Conservation (phyloP, 2,329 filamentous ascomycete species). For the Penicillium sp. region DNA sequence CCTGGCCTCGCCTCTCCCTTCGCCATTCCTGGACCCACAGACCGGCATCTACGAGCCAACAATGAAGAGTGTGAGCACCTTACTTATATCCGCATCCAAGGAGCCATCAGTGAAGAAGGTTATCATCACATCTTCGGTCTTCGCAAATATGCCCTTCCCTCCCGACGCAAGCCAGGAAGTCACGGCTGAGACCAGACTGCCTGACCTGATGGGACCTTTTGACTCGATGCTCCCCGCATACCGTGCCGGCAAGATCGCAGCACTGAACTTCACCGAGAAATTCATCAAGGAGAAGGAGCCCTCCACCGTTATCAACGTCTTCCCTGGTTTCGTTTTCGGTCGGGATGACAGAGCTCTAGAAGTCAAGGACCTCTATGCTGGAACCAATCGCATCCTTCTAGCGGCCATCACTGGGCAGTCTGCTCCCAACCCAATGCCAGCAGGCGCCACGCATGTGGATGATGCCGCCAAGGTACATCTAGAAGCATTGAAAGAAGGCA, state of each 20-base stretch:
- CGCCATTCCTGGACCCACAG: background rate
- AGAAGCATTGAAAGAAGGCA: background rate
- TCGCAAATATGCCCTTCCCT: background rate
- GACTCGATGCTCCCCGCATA: background rate
- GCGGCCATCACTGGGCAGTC: background rate
- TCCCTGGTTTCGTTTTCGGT: background rate
- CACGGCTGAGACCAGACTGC: background rate
- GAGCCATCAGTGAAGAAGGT: background rate
- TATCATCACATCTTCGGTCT: background rate
- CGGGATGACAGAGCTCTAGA: background rate
- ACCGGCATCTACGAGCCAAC: background rate
- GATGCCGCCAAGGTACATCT: background rate
- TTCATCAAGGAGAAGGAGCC: background rate
- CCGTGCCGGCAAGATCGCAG: background rate
- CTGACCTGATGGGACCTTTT: background rate
- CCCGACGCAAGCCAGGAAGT: background rate
- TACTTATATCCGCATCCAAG: background rate
- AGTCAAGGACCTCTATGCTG: background rate
- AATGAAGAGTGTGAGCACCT: background rate
- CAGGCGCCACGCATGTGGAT: background rate
- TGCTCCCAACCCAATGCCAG: background rate
- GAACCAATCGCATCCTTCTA: background rate
- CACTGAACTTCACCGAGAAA: background rate
- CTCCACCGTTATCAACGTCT: background rate
- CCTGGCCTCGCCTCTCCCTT: background rate